These are phyloP conservation scores for Turritis glabra DNA, from an alignment of 345 rosid species.

Conservation along the genomic window DNA sequence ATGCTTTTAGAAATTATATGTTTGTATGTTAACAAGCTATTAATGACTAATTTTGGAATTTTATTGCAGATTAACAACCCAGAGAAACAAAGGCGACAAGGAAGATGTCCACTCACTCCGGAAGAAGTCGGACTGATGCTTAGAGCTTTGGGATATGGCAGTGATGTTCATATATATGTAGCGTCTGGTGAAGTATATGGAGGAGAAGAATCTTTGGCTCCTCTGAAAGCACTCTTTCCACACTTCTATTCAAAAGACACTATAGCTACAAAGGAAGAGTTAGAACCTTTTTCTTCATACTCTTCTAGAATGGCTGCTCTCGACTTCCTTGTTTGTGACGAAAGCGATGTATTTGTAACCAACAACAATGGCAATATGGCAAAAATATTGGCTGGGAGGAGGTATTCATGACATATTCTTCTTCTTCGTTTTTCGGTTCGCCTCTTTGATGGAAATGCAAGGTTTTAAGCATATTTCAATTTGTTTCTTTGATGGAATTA, in stretches of 20 bases:
- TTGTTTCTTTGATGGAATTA: slow-evolving; percentile 7
- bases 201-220: slow-evolving; percentile 82
- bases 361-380: slow-evolving; percentile 99
- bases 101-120: slow-evolving; percentile 97
- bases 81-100: slow-evolving; percentile 95
- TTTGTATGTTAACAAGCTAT: background rate
- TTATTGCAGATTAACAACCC: slow-evolving; percentile 68
- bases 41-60: background rate
- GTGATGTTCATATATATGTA: slow-evolving; percentile 84
- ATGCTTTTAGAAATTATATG: background rate
- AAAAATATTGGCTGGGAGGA: slow-evolving; percentile 83
- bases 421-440: background rate
- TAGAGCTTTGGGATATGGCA: slow-evolving; percentile 94
- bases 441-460: slow-evolving; percentile 11
- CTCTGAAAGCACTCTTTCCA: slow-evolving; percentile 84
- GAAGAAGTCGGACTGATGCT: slow-evolving; percentile 96
- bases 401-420: slow-evolving; percentile 46
- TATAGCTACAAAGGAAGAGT: slow-evolving; percentile 73
- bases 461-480: background rate
- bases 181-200: slow-evolving; percentile 98
- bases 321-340: slow-evolving; percentile 93
- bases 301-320: slow-evolving; percentile 99
- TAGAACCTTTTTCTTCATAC: slow-evolving; percentile 72
- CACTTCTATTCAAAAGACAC: slow-evolving; percentile 85
- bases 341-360: slow-evolving; percentile 93